Evolutionary conservation across 2,329 filamentous ascomycete genomes (phyloP).

Genomic region (Elsinoe fawcettii): DNA sequence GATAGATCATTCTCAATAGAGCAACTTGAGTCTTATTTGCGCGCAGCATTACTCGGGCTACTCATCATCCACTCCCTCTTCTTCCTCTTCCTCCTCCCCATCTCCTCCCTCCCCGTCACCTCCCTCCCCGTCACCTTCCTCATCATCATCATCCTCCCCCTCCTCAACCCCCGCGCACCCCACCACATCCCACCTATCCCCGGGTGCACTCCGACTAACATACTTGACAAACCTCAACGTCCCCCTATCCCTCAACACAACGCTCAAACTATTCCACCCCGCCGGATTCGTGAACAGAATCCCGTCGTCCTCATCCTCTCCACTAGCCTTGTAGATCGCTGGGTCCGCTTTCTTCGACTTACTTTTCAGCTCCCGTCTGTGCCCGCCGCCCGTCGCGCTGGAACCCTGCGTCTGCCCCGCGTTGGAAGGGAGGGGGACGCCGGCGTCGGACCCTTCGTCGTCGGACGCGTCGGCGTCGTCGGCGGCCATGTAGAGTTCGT

Average conservation of each 20-base stretch:
- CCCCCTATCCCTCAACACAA: conserved; percentile 81
- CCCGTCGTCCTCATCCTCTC: conserved; percentile 63
- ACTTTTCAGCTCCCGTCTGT: conserved; percentile 34
- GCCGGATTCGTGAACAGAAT: conserved; percentile 62
- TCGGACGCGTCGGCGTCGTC: conserved; percentile 57
- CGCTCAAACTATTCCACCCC: conserved; percentile 81
- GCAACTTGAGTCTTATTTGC: too few relatives aligned
- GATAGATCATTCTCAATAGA: neutral
- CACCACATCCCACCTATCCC: conserved; percentile 87
- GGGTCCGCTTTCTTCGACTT: conserved; percentile 51
- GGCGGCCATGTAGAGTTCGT: conserved; percentile 90
- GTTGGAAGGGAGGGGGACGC: conserved; percentile 29
- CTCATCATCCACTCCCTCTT: too few relatives aligned
- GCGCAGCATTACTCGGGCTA: too few relatives aligned
- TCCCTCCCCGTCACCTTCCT: conserved; percentile 23
- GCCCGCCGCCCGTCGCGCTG: conserved; percentile 40
- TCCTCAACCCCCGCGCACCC: conserved; percentile 62
- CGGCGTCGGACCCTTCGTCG: conserved; percentile 32
- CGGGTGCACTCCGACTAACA: conserved; percentile 70
- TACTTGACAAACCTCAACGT: conserved; percentile 95
- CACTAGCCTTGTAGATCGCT: conserved; percentile 73
- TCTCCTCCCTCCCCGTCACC: conserved; percentile 37
- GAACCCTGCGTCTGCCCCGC: conserved; percentile 27
- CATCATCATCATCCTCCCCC: conserved; percentile 44
- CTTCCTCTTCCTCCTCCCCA: conserved; percentile 32